Conservation (phyloP, 2,329 filamentous ascomycete genomes). For the Aureobasidium melanogenum region DNA sequence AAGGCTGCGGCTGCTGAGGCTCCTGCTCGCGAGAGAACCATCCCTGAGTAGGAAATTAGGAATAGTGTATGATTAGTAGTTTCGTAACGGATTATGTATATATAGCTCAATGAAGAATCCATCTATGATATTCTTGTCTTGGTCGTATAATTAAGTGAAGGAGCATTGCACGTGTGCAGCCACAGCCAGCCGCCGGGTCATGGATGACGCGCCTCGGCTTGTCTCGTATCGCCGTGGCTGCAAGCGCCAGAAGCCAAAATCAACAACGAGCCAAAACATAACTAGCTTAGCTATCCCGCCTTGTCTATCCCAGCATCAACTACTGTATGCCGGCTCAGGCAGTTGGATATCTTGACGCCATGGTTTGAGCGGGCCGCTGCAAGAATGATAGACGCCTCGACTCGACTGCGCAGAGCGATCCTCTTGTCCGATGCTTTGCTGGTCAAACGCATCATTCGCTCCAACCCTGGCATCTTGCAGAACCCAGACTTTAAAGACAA, state of each 20-base stretch:
- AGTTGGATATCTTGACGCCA: constrained; percentile 9
- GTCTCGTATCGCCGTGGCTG: constrained; percentile 1
- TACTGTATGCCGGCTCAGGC: background rate
- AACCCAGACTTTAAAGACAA: constrained; percentile 71
- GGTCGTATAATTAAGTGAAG: no score
- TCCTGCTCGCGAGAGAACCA: background rate
- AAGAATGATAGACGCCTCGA: constrained; percentile 63
- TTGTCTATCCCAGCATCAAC: background rate
- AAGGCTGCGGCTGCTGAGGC: background rate
- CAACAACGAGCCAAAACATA: background rate
- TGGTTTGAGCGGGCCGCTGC: constrained; percentile 2
- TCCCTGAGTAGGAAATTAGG: background rate
- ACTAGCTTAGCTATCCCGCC: background rate
- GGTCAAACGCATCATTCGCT: constrained; percentile 65
- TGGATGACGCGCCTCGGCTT: background rate
- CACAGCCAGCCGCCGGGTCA: background rate
- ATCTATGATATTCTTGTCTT: background rate
- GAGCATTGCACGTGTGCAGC: constrained; percentile 1
- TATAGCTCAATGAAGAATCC: background rate
- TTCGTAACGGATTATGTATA: constrained; percentile 10
- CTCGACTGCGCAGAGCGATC: constrained; percentile 75
- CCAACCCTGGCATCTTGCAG: constrained; percentile 61
- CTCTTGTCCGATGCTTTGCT: constrained; percentile 64
- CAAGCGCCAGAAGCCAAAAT: background rate
- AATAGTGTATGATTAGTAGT: background rate